phyloP scores from a whole-genome alignment of 202 grass and related monocot species.

The Dendrocalamus latiflorus region DNA sequence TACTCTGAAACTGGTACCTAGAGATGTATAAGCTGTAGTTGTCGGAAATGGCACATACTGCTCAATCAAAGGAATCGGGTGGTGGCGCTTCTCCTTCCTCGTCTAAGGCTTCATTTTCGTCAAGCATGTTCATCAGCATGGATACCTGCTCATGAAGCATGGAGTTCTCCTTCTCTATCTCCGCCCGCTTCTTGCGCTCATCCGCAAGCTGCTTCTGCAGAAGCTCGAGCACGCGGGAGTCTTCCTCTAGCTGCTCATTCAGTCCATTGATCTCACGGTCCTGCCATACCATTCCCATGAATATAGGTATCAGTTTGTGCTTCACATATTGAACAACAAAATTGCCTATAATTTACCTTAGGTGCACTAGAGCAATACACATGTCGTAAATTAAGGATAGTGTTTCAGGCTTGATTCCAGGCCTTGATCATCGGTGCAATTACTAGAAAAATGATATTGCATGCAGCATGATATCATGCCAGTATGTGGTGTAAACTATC shows the following conservation, averaged over 20 bases:
- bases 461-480: not conserved
- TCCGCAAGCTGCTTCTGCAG: slow-evolving; percentile 74
- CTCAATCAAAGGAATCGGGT: slow-evolving; percentile 27
- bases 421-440: not conserved
- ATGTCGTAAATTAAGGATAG: not conserved
- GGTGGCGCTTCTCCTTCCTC: slow-evolving; percentile 54
- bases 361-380: not conserved
- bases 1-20: slow-evolving; percentile 35
- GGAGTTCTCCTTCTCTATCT: slow-evolving; percentile 82
- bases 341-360: slow-evolving; percentile 2
- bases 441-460: slow-evolving; percentile 18
- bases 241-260: slow-evolving; percentile 89
- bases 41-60: not conserved
- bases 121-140: slow-evolving; percentile 81
- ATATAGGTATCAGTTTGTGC: not conserved
- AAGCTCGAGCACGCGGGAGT: slow-evolving; percentile 74
- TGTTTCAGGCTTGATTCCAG: not conserved
- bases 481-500: slow-evolving; percentile 12
- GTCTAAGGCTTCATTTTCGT: slow-evolving; percentile 52
- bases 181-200: slow-evolving; percentile 70
- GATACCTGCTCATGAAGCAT: slow-evolving; percentile 81
- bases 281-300: slow-evolving; percentile 38
- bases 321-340: not conserved
- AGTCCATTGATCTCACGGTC: slow-evolving; percentile 89
- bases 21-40: slow-evolving; percentile 1